phyloP scores from a whole-genome alignment of 2,329 filamentous ascomycete genomes.

The Ophiostoma perfectum region DNA sequence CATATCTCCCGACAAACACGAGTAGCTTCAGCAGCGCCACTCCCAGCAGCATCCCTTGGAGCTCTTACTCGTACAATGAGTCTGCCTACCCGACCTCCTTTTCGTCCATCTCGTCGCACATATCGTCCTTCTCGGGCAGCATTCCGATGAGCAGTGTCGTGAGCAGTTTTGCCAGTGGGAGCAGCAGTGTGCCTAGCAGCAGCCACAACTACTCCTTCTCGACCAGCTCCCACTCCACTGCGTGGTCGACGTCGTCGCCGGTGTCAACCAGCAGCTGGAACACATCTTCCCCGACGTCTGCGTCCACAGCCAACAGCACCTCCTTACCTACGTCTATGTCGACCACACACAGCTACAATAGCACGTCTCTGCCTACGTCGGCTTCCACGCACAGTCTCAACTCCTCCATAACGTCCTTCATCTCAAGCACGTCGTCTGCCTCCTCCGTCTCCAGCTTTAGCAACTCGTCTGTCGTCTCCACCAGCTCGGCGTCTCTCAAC shows the following conservation, averaged over 20 bases:
- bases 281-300: neutral
- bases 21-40: conserved; percentile 1
- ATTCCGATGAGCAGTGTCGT: neutral
- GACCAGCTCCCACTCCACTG: neutral
- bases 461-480: neutral
- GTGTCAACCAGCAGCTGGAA: neutral
- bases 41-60: conserved; percentile 1
- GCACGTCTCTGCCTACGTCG: neutral
- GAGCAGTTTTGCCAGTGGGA: neutral
- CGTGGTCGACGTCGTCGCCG: neutral
- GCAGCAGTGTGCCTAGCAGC: neutral
- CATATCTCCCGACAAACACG: neutral
- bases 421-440: neutral
- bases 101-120: neutral
- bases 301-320: neutral
- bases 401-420: neutral
- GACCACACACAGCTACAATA: neutral
- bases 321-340: neutral
- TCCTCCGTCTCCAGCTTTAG: conserved; percentile 6
- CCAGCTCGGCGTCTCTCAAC: neutral
- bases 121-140: neutral
- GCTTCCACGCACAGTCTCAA: neutral
- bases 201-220: conserved; percentile 4
- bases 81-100: neutral
- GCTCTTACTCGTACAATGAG: neutral